Evolutionary conservation across 495 filamentous ascomycete genomes (phyloP).

Genomic region (Xylaria bambusicola): DNA sequence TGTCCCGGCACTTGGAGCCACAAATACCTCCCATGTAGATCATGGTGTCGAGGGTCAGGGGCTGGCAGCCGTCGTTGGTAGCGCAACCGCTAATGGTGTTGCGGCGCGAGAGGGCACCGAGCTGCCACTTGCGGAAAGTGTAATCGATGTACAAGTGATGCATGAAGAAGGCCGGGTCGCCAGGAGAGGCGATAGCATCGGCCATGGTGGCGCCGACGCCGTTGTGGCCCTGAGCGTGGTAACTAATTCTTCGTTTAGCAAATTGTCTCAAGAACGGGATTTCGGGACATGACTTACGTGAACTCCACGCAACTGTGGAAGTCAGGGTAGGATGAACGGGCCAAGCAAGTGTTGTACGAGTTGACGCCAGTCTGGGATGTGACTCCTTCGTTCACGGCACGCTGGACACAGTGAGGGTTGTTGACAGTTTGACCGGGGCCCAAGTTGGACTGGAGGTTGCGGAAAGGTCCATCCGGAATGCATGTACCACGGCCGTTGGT

Average conservation of each 20-base stretch:
- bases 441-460: constrained; percentile 34
- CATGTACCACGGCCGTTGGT: constrained; percentile 37
- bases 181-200: constrained; percentile 56
- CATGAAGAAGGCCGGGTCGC: constrained; percentile 65
- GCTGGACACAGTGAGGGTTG: constrained; percentile 38
- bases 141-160: constrained; percentile 68
- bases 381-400: constrained; percentile 34
- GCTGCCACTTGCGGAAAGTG: constrained; percentile 67
- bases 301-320: constrained; percentile 38
- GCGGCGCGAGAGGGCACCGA: constrained; percentile 18
- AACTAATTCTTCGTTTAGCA: constrained; percentile 13
- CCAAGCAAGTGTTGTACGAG: constrained; percentile 32
- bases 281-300: constrained; percentile 25
- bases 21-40: constrained; percentile 40
- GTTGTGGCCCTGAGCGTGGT: constrained; percentile 37
- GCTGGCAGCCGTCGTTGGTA: constrained; percentile 29
- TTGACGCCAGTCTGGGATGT: constrained; percentile 29
- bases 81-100: constrained; percentile 36
- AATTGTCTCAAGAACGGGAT: background rate
- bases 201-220: constrained; percentile 51
- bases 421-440: constrained; percentile 35
- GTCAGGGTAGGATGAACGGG: constrained; percentile 32
- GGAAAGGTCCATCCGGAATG: constrained; percentile 32
- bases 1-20: constrained; percentile 41
- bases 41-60: constrained; percentile 38